Evolutionary conservation across 1,139 yeast species (phyloP).

Genomic region (Scheffersomyces insectosa): DNA sequence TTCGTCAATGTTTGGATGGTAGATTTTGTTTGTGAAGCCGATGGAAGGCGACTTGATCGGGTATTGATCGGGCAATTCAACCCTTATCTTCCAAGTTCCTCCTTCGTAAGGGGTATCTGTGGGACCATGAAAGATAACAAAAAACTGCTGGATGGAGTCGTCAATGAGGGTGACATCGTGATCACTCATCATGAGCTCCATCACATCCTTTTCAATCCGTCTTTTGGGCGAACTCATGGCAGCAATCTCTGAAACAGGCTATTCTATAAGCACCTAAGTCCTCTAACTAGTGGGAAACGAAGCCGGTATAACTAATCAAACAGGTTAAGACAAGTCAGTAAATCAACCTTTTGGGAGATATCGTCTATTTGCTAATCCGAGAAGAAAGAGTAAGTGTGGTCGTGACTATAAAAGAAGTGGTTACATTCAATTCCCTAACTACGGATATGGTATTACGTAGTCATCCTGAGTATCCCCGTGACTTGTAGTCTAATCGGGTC

Average conservation of each 20-base stretch:
- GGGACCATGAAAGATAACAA: slow-evolving; percentile 87
- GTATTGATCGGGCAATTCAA: slow-evolving; percentile 92
- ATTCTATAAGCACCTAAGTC: too few species aligned
- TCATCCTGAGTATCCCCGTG: too few species aligned
- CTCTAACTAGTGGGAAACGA: too few species aligned
- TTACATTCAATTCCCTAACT: too few species aligned
- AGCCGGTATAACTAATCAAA: too few species aligned
- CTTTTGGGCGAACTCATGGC: slow-evolving; percentile 72
- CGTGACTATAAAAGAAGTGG: too few species aligned
- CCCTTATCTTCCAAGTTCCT: slow-evolving; percentile 90
- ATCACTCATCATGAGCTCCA: slow-evolving; percentile 96
- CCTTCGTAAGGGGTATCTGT: slow-evolving; percentile 85
- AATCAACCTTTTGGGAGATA: too few species aligned
- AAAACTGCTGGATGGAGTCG: slow-evolving; percentile 89
- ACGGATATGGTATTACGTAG: too few species aligned
- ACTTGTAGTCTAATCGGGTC: too few species aligned
- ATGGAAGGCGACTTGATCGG: slow-evolving; percentile 96
- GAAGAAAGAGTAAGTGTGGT: too few species aligned
- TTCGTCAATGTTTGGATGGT: slow-evolving; percentile 92
- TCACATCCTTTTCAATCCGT: slow-evolving; percentile 94
- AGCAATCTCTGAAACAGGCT: not conserved
- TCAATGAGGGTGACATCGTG: slow-evolving; percentile 84
- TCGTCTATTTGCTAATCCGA: too few species aligned
- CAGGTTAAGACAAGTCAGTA: too few species aligned
- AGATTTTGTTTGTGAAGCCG: slow-evolving; percentile 88